Base-by-base conservation (phyloP, 495 filamentous ascomycete species). In the Extremus antarcticus region DNA sequence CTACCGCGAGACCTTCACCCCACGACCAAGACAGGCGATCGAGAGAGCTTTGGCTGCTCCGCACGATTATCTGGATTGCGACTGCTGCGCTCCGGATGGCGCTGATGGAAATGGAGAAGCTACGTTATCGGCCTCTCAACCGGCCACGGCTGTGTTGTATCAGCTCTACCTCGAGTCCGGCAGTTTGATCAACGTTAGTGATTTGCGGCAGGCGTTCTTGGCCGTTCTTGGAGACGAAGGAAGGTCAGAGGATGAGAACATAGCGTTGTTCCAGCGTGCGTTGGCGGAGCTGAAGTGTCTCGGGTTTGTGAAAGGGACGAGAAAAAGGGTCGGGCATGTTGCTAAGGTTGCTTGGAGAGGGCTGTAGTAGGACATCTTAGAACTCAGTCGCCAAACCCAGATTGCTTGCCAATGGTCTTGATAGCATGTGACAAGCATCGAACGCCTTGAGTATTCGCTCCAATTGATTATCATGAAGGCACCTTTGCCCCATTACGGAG, bases 111-210 rank as follows among this genome's bases (percentile, higher is more conserved):
- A 21, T 9, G 59, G 58, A 9, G 54, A 66, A 63, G 53, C 47
- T 35, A 64, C 47, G 23, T 51, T 84, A 4, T 78, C 77, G 4
- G 61, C 80, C 8, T 86, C 81, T 8, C 79, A 91, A 60, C 90
- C 94, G 13, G 71, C 87, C 15, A 85, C 84, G 16, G 78, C 89
- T 1, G 85, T 95, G 17, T 62, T 97, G 55, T 98, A 95, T 70
- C 88, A 94, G 55, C 71, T 96, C 24, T 96, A 94, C 67, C 77
- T 90, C 17, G 91, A 97, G 70, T 86, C 90, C 0, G 91, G 91
- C 3, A 77, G 83, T 4, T 68, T 95, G 46, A 82, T 98, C 62
- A 98, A 98, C 65, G 81, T 87, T 4, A 82, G 82, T 43, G 92
- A 98, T 69, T 68, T 98, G 21, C 95, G 88, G 88, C 79, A 84